Conservation (phyloP, 257 asterid genomes). For the Rhazya stricta region DNA sequence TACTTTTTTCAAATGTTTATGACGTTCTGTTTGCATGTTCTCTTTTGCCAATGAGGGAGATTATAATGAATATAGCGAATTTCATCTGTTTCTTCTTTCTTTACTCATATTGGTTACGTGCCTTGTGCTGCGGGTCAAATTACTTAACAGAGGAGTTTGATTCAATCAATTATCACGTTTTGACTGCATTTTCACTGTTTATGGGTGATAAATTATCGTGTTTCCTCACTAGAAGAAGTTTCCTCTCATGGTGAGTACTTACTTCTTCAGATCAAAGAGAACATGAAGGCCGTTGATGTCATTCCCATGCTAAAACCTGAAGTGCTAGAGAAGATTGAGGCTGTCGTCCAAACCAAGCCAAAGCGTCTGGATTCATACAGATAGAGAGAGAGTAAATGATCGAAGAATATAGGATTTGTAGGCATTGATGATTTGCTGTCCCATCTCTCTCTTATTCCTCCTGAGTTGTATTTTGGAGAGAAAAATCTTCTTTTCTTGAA, state of each 20-base stretch:
- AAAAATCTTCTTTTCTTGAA: background rate
- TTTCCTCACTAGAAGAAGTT: background rate
- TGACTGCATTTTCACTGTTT: background rate
- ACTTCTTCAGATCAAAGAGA: conserved; percentile 66
- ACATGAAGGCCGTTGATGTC: conserved; percentile 85
- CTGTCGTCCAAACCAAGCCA: conserved; percentile 77
- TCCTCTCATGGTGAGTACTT: background rate
- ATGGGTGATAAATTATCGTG: background rate
- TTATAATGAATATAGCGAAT: background rate
- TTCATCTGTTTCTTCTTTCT: background rate
- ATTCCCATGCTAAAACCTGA: conserved; percentile 78
- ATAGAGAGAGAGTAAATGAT: conserved; percentile 26
- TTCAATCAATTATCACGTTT: background rate
- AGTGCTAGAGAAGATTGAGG: conserved; percentile 79
- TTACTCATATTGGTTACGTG: background rate
- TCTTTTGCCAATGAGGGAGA: background rate
- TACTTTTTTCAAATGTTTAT: background rate
- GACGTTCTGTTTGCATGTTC: background rate
- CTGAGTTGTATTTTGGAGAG: background rate
- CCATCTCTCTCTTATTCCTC: background rate
- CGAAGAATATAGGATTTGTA: background rate
- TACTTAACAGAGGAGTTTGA: background rate
- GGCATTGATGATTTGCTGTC: background rate
- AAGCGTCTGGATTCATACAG: conserved; percentile 84
- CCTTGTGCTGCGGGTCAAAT: background rate